phyloP scores from a whole-genome alignment of 73 alveolate species.

The Paramecium tetraurelia region DNA sequence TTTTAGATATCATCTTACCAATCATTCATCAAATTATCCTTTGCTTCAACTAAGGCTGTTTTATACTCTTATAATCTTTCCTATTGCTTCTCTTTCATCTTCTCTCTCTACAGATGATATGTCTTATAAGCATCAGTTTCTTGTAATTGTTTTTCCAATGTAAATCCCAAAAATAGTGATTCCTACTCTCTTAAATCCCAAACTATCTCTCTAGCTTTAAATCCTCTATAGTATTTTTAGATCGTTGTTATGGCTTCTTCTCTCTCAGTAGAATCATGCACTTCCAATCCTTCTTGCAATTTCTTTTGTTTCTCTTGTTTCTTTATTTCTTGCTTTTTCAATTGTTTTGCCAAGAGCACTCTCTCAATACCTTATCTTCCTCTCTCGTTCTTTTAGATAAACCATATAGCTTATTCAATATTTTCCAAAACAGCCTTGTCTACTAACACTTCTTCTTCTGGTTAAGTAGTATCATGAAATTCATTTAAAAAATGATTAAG shows the following conservation, averaged over 20 bases:
- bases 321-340: constrained; percentile 56
- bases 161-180: constrained; percentile 81
- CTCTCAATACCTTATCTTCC: constrained; percentile 89
- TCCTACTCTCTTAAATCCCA: constrained; percentile 82
- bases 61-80: constrained; percentile 78
- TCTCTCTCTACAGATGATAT: constrained; percentile 62
- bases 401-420: constrained; percentile 75
- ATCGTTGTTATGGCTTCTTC: constrained; percentile 70
- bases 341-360: constrained; percentile 67
- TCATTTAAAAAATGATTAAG: constrained; percentile 70
- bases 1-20: constrained; percentile 57
- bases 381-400: constrained; percentile 91
- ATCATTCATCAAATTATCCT: constrained; percentile 13
- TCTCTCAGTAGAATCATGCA: constrained; percentile 72
- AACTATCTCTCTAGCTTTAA: constrained; percentile 77
- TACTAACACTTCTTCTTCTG: constrained; percentile 80
- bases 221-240: constrained; percentile 78
- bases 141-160: constrained; percentile 65
- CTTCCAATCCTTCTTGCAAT: constrained; percentile 72
- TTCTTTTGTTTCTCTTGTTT: constrained; percentile 66
- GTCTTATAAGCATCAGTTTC: constrained; percentile 61
- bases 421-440: constrained; percentile 74
- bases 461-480: constrained; percentile 79
- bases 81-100: constrained; percentile 77
- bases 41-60: constrained; percentile 61